A percentile compares a stretch with the other conserved stretches of the same genome.
These are phyloP conservation scores for Pleurotus citrinopileatus DNA, from an alignment of 768 basidiomycete species.

Conservation along the genomic window DNA sequence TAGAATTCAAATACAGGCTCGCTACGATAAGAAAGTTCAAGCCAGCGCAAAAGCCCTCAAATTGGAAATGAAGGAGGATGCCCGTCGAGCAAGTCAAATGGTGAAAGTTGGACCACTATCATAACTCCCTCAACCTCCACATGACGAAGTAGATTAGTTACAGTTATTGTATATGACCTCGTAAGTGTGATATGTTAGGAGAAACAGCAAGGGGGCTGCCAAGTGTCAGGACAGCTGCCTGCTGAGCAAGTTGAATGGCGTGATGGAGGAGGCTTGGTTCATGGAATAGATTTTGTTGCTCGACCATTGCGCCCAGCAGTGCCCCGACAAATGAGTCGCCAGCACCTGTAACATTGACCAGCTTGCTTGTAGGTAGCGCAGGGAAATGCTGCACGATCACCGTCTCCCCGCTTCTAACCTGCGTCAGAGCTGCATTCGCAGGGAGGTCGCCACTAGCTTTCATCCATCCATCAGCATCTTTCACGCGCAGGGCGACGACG, in stretches of 20 bases:
- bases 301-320: constrained; percentile 63
- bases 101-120: constrained; percentile 61
- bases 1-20: constrained; percentile 33
- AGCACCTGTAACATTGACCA: constrained; percentile 84
- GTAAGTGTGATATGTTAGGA: constrained; percentile 45
- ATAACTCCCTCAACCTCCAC: too few relatives aligned
- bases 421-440: constrained; percentile 50
- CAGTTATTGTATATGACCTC: constrained; percentile 6
- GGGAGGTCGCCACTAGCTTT: constrained; percentile 43
- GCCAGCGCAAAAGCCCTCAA: constrained; percentile 31
- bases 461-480: constrained; percentile 45
- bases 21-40: constrained; percentile 54
- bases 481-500: constrained; percentile 56
- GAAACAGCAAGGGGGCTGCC: constrained; percentile 62
- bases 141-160: constrained; percentile 3
- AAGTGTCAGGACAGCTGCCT: constrained; percentile 60
- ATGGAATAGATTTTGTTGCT: constrained; percentile 41
- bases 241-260: constrained; percentile 56
- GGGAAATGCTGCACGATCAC: constrained; percentile 76
- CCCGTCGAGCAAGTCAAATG: constrained; percentile 46
- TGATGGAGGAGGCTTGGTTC: constrained; percentile 39
- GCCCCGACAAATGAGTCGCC: constrained; percentile 90
- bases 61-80: constrained; percentile 42
- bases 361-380: constrained; percentile 33
- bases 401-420: constrained; percentile 41